Evolutionary conservation across 257 asterid genomes (phyloP), one percentile per base, ranked within the genome.

Genomic region (Solanum chaucha): DNA sequence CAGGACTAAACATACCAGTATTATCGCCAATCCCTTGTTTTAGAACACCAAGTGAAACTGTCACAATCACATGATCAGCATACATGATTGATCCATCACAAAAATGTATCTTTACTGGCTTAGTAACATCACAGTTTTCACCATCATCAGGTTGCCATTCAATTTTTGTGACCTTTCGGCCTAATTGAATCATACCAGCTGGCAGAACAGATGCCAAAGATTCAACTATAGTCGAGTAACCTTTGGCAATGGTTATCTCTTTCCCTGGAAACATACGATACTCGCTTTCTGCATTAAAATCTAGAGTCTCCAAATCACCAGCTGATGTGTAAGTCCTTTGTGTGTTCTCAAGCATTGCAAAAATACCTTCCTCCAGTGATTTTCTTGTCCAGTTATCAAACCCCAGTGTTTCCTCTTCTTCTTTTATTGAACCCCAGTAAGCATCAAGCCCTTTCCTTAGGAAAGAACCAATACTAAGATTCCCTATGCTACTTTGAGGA

Each of bases 281-380:
- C 87, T 95, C 98, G 5, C 92, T 93, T 87, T 96, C 99, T 2
- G 99, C 96, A 88, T 85, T 86, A 86, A 88, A 96, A 86, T 96
- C 99, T 46, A 96, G 95, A 10, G 6, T 71, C 26, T 89, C 36
- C 89, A 96, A 87, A 87, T 93, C 94, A 78, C 89, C 95, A 0
- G 98, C 98, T 12, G 98, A 91, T 19, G 99, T 96, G 86, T 89
- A 95, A 9, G 97, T 94, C 92, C 99, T 92, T 89, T 94, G 98
- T 3, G 84, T 91, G 90, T 97, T 92, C 88, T 96, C 98, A 85
- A 89, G 91, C 98, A 96, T 96, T 67, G 96, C 93, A 73, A 96
- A 96, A 51, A 93, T 82, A 28, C 94, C 94, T 41, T 91, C 91
- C 78, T 93, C 91, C 3, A 93, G 89, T 38, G 87, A 83, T 82